Evolutionary conservation across 2,329 filamentous ascomycete species (phyloP).

Genomic region (Arthrobotrys entomopaga): DNA sequence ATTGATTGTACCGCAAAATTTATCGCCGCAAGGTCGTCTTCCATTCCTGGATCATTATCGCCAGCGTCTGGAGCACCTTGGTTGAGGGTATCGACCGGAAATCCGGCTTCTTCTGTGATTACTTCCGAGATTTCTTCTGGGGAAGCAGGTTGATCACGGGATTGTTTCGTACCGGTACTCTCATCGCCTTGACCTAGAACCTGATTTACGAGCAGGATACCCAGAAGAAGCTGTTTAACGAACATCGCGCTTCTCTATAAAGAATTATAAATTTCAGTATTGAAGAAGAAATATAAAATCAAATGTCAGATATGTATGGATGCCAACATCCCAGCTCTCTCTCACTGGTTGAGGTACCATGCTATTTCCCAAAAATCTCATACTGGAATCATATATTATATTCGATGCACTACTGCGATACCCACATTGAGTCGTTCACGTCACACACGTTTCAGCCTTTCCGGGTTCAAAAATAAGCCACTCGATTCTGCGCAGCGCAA

Average conservation of each 20-base stretch:
- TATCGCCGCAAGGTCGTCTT: slow-evolving; percentile 11
- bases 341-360: too few relatives aligned
- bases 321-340: too few relatives aligned
- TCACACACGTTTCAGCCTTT: not conserved
- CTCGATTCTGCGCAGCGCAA: not conserved
- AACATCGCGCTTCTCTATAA: not conserved
- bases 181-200: slow-evolving; percentile 6
- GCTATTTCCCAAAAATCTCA: too few relatives aligned
- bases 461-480: slow-evolving; percentile 2
- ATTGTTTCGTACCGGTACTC: not conserved
- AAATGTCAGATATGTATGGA: too few relatives aligned
- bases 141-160: too few relatives aligned
- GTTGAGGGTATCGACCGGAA: not conserved
- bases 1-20: slow-evolving; percentile 13
- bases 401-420: too few relatives aligned
- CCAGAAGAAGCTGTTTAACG: slow-evolving; percentile 11
- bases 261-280: too few relatives aligned
- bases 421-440: not conserved
- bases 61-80: not conserved
- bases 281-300: not conserved
- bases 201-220: slow-evolving; percentile 6
- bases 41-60: not conserved
- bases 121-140: too few relatives aligned
- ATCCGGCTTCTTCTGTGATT: too few relatives aligned
- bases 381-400: too few relatives aligned